Conservation (phyloP, 2,329 filamentous ascomycete genomes). For the Microdochium trichocladiopsis region DNA sequence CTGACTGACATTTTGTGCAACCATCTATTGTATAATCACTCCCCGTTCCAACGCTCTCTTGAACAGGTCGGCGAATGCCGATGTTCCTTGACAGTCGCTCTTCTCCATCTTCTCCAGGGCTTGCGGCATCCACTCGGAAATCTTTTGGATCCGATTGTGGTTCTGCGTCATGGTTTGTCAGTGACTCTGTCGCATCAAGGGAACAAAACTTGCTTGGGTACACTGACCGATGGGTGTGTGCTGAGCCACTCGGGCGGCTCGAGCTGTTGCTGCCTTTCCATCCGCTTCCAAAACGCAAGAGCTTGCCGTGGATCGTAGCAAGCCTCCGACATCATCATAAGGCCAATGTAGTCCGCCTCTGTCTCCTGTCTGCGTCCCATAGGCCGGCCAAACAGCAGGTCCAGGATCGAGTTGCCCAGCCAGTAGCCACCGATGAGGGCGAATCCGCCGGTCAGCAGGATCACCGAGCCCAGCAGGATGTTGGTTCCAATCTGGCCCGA, state of each 20-base stretch:
- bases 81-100: slow-evolving; percentile 47
- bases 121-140: slow-evolving; percentile 54
- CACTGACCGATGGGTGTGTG: slow-evolving; percentile 65
- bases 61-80: slow-evolving; percentile 46
- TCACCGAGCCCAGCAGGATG: slow-evolving; percentile 39
- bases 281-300: slow-evolving; percentile 58
- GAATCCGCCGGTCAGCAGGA: slow-evolving; percentile 39
- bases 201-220: neutral
- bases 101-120: slow-evolving; percentile 45
- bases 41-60: slow-evolving; percentile 36
- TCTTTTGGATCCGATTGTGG: slow-evolving; percentile 56
- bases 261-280: slow-evolving; percentile 44
- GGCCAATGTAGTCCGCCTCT: slow-evolving; percentile 74
- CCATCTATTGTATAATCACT: slow-evolving; percentile 14
- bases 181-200: neutral
- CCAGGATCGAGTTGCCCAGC: slow-evolving; percentile 41
- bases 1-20: neutral
- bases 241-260: slow-evolving; percentile 64
- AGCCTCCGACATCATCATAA: slow-evolving; percentile 77
- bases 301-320: slow-evolving; percentile 69
- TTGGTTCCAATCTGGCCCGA: slow-evolving; percentile 45
- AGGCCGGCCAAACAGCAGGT: slow-evolving; percentile 59
- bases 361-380: slow-evolving; percentile 66
- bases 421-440: slow-evolving; percentile 31
- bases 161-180: slow-evolving; percentile 32